phyloP scores from a whole-genome alignment of 441 rosid species.

The Mallotus japonicus region DNA sequence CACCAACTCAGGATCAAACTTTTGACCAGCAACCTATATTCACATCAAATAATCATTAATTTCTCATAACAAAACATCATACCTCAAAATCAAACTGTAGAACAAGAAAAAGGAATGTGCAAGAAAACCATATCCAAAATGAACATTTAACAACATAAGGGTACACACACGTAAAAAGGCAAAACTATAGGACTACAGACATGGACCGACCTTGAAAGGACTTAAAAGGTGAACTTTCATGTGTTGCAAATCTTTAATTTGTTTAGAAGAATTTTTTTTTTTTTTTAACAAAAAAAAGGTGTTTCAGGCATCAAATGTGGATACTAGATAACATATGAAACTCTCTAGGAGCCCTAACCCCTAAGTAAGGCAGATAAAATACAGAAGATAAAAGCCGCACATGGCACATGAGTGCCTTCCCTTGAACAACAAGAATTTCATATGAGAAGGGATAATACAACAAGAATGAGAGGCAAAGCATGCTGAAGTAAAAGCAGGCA shows the following conservation, averaged over 20 bases:
- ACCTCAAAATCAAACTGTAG: not conserved
- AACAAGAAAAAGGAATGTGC: conserved; percentile 9
- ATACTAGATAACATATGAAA: not conserved
- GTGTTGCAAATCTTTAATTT: no score
- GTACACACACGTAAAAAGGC: no score
- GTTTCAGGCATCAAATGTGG: not conserved
- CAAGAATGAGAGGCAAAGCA: conserved; percentile 11
- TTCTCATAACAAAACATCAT: not conserved
- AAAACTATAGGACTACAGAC: no score
- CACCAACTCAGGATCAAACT: conserved; percentile 72
- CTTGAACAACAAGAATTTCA: not conserved
- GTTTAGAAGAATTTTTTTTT: no score
- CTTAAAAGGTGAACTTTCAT: no score
- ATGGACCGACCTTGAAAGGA: no score
- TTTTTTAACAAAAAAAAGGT: no score
- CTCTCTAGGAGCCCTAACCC: not conserved
- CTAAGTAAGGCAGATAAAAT: not conserved
- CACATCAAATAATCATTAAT: conserved; percentile 14
- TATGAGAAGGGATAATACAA: not conserved
- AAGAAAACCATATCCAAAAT: not conserved
- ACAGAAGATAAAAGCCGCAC: not conserved
- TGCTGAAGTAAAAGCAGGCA: conserved; percentile 13
- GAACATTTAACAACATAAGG: not conserved
- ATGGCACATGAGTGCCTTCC: not conserved
- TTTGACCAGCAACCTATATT: conserved; percentile 59